Evolutionary conservation across 2,329 filamentous ascomycete genomes (phyloP).

Genomic region (Fusarium multiceps): DNA sequence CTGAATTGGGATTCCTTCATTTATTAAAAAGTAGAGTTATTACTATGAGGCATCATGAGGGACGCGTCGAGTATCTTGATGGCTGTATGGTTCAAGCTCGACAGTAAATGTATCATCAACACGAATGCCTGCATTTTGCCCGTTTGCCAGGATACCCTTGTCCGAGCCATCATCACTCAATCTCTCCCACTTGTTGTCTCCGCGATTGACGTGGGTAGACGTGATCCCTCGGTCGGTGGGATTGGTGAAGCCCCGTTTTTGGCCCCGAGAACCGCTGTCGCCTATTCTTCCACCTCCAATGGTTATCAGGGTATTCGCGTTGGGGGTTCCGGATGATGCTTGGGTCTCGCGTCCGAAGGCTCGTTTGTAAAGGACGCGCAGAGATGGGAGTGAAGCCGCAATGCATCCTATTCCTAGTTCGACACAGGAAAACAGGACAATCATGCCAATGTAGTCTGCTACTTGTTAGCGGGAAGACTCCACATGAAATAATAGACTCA

Average conservation of each 20-base stretch:
- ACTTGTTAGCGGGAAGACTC: neutral
- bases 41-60: neutral
- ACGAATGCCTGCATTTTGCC: neutral
- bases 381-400: neutral
- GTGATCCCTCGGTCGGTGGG: neutral
- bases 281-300: neutral
- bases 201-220: neutral
- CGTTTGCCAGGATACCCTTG: neutral
- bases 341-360: neutral
- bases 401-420: constrained; percentile 1
- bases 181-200: neutral
- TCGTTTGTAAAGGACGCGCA: neutral
- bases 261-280: neutral
- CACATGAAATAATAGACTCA: accelerated
- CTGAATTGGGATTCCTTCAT: neutral
- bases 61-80: neutral
- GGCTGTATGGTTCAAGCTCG: neutral
- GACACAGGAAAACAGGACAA: constrained; percentile 6
- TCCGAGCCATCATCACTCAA: neutral
- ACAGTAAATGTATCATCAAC: neutral
- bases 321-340: neutral
- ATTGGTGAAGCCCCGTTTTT: neutral
- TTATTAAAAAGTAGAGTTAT: neutral
- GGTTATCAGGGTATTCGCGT: neutral
- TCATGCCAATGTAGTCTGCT: constrained; percentile 5